These are phyloP conservation scores for Penicillium glabrum DNA, from an alignment of 2,329 filamentous ascomycete genomes.

Conservation along the genomic window DNA sequence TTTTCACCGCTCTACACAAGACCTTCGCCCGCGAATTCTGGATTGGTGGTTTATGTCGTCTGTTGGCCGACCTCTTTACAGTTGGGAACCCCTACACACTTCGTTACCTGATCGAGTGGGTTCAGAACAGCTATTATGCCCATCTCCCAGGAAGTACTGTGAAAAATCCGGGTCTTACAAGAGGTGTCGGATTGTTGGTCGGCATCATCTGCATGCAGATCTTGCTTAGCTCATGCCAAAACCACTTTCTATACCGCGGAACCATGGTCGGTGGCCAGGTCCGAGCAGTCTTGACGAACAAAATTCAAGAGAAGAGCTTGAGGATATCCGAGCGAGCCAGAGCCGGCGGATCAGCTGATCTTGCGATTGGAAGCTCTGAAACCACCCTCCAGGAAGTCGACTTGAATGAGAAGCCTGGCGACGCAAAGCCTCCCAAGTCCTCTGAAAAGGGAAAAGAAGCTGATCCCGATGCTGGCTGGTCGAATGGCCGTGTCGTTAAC, in stretches of 20 bases:
- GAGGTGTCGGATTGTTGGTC: not conserved
- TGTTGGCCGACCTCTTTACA: not conserved
- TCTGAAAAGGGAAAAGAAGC: not conserved
- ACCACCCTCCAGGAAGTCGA: not conserved
- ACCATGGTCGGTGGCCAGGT: not conserved
- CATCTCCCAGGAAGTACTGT: not conserved
- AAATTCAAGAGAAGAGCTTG: slow-evolving; percentile 2
- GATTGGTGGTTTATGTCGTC: not conserved
- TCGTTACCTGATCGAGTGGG: not conserved
- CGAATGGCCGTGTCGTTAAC: not conserved
- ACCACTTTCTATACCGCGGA: not conserved
- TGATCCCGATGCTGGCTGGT: not conserved
- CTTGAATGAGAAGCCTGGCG: not conserved
- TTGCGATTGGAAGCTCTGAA: not conserved
- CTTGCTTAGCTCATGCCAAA: not conserved
- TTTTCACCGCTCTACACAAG: not conserved
- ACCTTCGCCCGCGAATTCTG: not conserved
- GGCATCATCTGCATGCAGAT: not conserved
- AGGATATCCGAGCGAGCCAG: slow-evolving; percentile 1
- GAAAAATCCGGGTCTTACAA: not conserved
- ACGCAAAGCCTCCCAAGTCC: not conserved
- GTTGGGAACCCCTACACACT: not conserved
- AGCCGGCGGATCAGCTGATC: not conserved
- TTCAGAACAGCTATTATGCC: not conserved
- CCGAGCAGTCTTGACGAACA: not conserved